Evolutionary conservation across 129 eudicot genomes (phyloP).

Genomic region (Helianthus annuus): HanXRQr2.0-SUNRISE NC_035434.2:12990673-12991172

Average conservation of each 20-base stretch:
- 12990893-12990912: neutral
- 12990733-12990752: conserved; percentile 22
- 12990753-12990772: conserved; percentile 21
- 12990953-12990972: neutral
- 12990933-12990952: neutral
- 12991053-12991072: neutral
- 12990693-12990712: conserved; percentile 14
- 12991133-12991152: neutral
- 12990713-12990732: neutral
- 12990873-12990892: conserved; percentile 19
- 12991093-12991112: neutral
- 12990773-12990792: conserved; percentile 18
- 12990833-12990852: conserved; percentile 14
- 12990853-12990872: conserved; percentile 8
- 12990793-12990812: conserved; percentile 14
- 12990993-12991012: neutral
- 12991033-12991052: neutral
- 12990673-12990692: conserved; percentile 17
- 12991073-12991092: conserved; percentile 11
- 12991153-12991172: neutral
- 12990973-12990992: neutral
- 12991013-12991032: neutral
- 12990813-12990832: neutral
- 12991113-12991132: neutral
- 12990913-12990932: neutral